Base-by-base conservation (phyloP, 2,329 filamentous ascomycete species). In the Arthrobotrys megalospora region DNA sequence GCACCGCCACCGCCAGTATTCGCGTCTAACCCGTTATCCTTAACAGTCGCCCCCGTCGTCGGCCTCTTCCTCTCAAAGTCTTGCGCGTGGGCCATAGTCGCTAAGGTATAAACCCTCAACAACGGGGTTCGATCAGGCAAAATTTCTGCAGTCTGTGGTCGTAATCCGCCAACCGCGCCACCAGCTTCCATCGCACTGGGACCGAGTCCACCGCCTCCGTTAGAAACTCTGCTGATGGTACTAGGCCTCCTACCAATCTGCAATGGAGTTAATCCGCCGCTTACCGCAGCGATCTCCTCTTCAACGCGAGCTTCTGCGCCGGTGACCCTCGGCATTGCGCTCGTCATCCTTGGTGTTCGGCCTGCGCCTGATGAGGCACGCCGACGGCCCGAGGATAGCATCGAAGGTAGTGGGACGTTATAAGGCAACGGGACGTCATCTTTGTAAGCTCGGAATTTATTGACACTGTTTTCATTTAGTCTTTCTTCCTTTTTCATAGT, bases 21-120 rank as follows among this genome's bases (percentile, higher is more conserved):
- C 5, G 41, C 2, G 12, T 79, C 82, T 32, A 85, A 84, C 60
- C 83, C 82, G 19, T 21, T 16, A 5, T 16, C 52, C 6, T 28
- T 45, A 7, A 7, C 52, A 12, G 6, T 32, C 8, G 82, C 82
- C 43, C 82, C 82, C 41, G 86, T 86, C 0, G 87, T 87, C 32
- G 86, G 88, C 79, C 89, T 88, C 83, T 90, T 92, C 86, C 96
- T 92, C 85, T 96, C 92, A 83, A 97, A 98, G 85, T 98, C 95
- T 83, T 97, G 92, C 78, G 89, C 91, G 83, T 98, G 96, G 5
- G 95, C 95, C 79, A 91, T 88, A 3, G 93, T 92, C 80, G 97
- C 87, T n/a, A 81, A 82, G 66, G 77, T 81, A 80, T 73, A 83
- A 80, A 64, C 80, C 80, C 64, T 80, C 80, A 24, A 52, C 12